phyloP scores from a whole-genome alignment of 495 filamentous ascomycete genomes.

The Immersiella caudata region DNA sequence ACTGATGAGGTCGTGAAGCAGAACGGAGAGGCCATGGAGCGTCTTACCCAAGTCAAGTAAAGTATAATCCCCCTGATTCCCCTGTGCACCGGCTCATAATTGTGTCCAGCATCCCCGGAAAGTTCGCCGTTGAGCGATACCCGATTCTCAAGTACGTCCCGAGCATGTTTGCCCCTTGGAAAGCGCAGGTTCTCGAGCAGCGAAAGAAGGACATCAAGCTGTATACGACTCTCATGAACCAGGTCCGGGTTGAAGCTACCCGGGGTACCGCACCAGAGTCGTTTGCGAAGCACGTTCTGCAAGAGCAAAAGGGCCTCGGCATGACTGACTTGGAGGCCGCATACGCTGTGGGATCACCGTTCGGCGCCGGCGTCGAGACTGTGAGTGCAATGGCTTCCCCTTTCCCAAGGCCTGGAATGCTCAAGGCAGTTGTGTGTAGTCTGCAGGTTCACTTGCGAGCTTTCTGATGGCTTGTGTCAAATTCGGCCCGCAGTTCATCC shows the following conservation, averaged over 20 bases:
- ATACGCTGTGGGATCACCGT: slow-evolving; percentile 60
- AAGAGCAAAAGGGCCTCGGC: slow-evolving; percentile 47
- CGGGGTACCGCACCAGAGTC: slow-evolving; percentile 46
- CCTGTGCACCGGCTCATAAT: not conserved
- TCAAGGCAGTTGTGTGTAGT: slow-evolving; percentile 27
- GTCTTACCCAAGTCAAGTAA: slow-evolving; percentile 59
- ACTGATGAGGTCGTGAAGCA: slow-evolving; percentile 55
- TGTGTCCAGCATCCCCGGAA: slow-evolving; percentile 53
- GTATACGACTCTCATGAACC: slow-evolving; percentile 54
- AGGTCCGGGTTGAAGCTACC: slow-evolving; percentile 35
- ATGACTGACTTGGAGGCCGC: slow-evolving; percentile 59
- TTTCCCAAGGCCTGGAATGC: not conserved
- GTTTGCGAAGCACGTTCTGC: slow-evolving; percentile 54
- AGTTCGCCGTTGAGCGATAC: slow-evolving; percentile 60
- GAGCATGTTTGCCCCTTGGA: slow-evolving; percentile 58
- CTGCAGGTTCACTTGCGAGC: slow-evolving; percentile 49
- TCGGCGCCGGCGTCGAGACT: slow-evolving; percentile 69
- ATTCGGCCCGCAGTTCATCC: slow-evolving; percentile 51
- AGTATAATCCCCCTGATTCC: not conserved
- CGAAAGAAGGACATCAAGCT: slow-evolving; percentile 53
- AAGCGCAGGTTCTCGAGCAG: slow-evolving; percentile 55
- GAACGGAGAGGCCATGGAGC: slow-evolving; percentile 59
- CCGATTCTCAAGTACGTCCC: slow-evolving; percentile 58
- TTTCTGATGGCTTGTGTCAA: slow-evolving; percentile 60
- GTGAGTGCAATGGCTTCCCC: slow-evolving; percentile 46